Evolutionary conservation across 2,329 filamentous ascomycete species (phyloP), one percentile per base, ranked within the genome.

Genomic region (Pseudogymnoascus verrucosus): DNA sequence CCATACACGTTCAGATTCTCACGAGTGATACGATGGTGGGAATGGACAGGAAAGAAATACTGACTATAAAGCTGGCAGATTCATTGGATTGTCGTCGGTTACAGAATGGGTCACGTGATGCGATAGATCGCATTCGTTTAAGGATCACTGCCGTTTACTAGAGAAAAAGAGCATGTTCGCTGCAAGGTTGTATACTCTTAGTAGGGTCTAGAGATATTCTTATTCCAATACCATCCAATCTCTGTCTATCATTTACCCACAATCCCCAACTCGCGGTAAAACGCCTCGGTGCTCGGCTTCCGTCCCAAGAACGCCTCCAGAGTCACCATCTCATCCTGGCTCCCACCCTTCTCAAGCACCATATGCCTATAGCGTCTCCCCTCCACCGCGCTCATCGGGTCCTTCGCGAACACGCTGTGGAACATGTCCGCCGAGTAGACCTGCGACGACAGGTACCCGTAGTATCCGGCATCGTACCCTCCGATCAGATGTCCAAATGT

Each of bases 381-480:
- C 73, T 91, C 85, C 68, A 82, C 83, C 34, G 80, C 81, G 73
- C 92, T 84, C 89, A 93, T 92, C 0, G 90, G 90, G 73, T 93
- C 81, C 69, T 84, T 80, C 78, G 88, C 87, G 78, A 95, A 95
- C 57, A 89, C 87, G 0, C 83, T 83, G 76, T 90, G 86, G 80
- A 93, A 96, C 89, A 96, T 93, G 75, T 96, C 90, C 26, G 88
- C 84, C 21, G 87, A 90, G 77, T 93, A 95, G 16, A 95, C 91
- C 74, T 91, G 84, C 1, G 88, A 91, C 67, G 84, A 88, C 36
- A 89, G 77, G 72, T 89, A 89, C 69, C 86, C 85, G 74, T 95
- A 95, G 78, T 93, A 93, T 47, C 90, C 89, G 31, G 90, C 90
- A 74, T 93, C 90, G 71, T 95, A 95, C 1, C 90, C 90, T 62